Evolutionary conservation across 2,329 filamentous ascomycete species (phyloP).

Genomic region (Trichophaea hybrida): DNA sequence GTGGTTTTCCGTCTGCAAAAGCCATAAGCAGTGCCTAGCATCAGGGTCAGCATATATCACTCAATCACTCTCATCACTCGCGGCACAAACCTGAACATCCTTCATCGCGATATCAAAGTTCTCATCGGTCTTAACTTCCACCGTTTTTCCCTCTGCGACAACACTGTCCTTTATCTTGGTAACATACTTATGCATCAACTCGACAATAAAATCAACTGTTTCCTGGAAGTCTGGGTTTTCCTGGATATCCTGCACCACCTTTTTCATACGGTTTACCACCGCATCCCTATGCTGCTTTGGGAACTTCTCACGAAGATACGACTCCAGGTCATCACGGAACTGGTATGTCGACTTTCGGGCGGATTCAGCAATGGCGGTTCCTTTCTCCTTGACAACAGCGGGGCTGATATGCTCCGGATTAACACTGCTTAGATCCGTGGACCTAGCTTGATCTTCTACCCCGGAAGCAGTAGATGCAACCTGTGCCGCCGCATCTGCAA

Average conservation of each 20-base stretch:
- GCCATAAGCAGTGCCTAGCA: conserved; percentile 22
- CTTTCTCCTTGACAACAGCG: conserved; percentile 13
- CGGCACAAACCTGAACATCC: conserved; percentile 14
- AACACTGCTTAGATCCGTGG: not conserved
- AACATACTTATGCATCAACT: conserved; percentile 13
- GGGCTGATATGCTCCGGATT: not conserved
- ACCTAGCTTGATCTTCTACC: conserved; percentile 14
- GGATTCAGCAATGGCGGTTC: conserved; percentile 7
- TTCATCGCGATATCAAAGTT: conserved; percentile 20
- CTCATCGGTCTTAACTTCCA: conserved; percentile 15
- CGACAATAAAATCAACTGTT: conserved; percentile 19
- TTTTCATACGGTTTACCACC: conserved; percentile 21
- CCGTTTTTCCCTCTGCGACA: not conserved
- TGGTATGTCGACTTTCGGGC: conserved; percentile 7
- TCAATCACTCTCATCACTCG: not conserved
- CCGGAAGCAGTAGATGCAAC: conserved; percentile 9
- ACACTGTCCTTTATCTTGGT: not conserved
- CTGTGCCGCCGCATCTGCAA: conserved; percentile 21
- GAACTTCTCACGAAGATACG: conserved; percentile 22
- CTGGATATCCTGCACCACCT: conserved; percentile 18
- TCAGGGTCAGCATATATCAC: conserved; percentile 1
- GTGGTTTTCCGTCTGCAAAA: conserved; percentile 18
- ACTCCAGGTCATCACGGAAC: conserved; percentile 19
- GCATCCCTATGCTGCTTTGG: conserved; percentile 23
- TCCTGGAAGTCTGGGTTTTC: conserved; percentile 22